Conservation (phyloP, 1,284 basidiomycete genomes). For the Thecaphora thlaspeos region DNA sequence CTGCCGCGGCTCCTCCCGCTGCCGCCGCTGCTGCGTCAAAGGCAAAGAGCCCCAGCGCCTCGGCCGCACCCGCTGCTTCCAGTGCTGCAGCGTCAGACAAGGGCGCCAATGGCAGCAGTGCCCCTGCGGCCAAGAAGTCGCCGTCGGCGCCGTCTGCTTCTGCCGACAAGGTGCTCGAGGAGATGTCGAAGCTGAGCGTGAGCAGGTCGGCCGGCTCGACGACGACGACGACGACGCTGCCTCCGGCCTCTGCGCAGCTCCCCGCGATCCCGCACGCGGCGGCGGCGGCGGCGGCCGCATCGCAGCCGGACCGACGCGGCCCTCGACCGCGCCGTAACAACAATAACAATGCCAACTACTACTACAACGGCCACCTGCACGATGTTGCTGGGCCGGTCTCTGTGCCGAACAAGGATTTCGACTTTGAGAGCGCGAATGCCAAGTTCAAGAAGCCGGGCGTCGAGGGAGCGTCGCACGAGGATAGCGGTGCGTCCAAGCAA, state of each 20-base stretch:
- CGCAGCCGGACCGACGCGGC: conserved; percentile 2
- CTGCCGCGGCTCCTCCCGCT: conserved; percentile 9
- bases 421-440: conserved; percentile 55
- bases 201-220: conserved; percentile 11
- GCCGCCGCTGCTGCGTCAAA: conserved; percentile 6
- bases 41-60: too few relatives aligned
- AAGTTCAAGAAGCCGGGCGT: conserved; percentile 53
- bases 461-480: conserved; percentile 4
- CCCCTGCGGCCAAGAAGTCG: too few relatives aligned
- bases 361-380: conserved; percentile 16
- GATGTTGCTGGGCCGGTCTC: conserved; percentile 7
- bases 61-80: too few relatives aligned
- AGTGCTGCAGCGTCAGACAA: too few relatives aligned
- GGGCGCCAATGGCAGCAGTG: conserved; percentile 1
- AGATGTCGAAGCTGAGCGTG: conserved; percentile 44
- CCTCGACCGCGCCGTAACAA: background rate
- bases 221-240: too few relatives aligned
- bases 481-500: conserved; percentile 1
- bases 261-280: conserved; percentile 44
- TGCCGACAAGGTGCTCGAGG: conserved; percentile 39
- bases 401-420: conserved; percentile 48
- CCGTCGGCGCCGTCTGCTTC: conserved; percentile 8
- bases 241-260: conserved; percentile 19
- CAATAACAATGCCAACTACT: background rate
- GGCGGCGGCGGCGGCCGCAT: background rate